Evolutionary conservation across 495 filamentous ascomycete species (phyloP).

Genomic region (Oleoguttula mirabilis): DNA sequence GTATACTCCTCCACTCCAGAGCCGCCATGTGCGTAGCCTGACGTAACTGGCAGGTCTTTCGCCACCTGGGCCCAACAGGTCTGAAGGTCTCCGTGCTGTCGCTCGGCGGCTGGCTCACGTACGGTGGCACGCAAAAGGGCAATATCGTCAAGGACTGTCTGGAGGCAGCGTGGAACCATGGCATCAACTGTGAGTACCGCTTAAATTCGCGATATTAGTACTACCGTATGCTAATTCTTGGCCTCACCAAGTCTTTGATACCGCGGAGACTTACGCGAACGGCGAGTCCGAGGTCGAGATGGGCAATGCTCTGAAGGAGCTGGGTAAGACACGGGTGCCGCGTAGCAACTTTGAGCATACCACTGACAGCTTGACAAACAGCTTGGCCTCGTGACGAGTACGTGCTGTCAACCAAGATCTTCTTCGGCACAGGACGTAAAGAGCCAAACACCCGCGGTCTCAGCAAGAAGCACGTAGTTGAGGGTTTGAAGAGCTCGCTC

Average conservation of each 20-base stretch:
- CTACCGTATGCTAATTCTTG: no score
- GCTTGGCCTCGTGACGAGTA: constrained; percentile 38
- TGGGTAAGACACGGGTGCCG: no score
- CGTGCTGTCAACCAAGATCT: constrained; percentile 31
- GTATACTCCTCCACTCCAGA: no score
- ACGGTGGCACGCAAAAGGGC: constrained; percentile 31
- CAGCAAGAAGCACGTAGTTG: constrained; percentile 37
- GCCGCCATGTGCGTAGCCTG: no score
- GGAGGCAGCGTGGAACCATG: constrained; percentile 42
- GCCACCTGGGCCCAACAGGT: constrained; percentile 32
- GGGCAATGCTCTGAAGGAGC: constrained; percentile 45
- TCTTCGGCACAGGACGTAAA: constrained; percentile 29
- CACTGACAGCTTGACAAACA: no score
- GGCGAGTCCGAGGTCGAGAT: constrained; percentile 47
- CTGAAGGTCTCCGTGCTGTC: constrained; percentile 33
- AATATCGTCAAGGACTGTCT: constrained; percentile 34
- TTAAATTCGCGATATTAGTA: no score
- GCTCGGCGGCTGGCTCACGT: constrained; percentile 31
- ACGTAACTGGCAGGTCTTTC: no score
- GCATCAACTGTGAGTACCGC: no score
- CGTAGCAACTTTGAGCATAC: no score
- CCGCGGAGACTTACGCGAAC: constrained; percentile 41
- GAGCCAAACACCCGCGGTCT: constrained; percentile 40
- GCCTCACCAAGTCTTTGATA: no score
- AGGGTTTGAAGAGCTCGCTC: constrained; percentile 37